Percentiles rank a stretch among this genome's conserved stretches.
Conservation (phyloP, 225 moss, liverwort and hornwort species). For the Marchantia paleacea region DNA sequence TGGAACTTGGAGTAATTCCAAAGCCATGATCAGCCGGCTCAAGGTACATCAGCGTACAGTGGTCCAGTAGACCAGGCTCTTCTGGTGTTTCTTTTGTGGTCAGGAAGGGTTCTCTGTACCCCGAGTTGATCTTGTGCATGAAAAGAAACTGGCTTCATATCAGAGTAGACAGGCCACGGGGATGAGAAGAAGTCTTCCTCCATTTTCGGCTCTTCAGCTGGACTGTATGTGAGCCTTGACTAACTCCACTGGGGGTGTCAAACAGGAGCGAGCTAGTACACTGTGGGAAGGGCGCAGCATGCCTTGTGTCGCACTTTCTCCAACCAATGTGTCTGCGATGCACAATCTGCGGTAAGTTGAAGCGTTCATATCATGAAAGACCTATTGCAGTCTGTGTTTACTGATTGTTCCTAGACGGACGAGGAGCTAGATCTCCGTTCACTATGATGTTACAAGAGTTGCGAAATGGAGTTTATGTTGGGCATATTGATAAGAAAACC, state of each 20-base stretch:
- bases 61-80: too few species aligned
- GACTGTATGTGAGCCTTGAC: background rate
- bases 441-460: background rate
- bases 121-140: background rate
- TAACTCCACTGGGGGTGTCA: too few species aligned
- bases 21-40: constrained; percentile 90
- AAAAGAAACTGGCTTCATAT: background rate
- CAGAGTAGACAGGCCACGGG: background rate
- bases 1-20: constrained; percentile 98
- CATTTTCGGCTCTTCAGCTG: background rate
- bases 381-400: background rate
- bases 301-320: constrained; percentile 55
- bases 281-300: constrained; percentile 66
- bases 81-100: background rate
- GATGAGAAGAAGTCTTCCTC: background rate
- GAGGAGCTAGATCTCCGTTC: background rate
- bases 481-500: background rate
- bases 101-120: background rate
- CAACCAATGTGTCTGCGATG: constrained; percentile 80
- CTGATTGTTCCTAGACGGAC: background rate
- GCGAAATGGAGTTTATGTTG: background rate
- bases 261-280: constrained; percentile 58
- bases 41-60: constrained; percentile 34
- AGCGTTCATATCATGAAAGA: background rate
- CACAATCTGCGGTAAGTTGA: constrained; percentile 61